phyloP scores from a whole-genome alignment of 805 yeast genomes.

The Komagataella kurtzmanii region DNA sequence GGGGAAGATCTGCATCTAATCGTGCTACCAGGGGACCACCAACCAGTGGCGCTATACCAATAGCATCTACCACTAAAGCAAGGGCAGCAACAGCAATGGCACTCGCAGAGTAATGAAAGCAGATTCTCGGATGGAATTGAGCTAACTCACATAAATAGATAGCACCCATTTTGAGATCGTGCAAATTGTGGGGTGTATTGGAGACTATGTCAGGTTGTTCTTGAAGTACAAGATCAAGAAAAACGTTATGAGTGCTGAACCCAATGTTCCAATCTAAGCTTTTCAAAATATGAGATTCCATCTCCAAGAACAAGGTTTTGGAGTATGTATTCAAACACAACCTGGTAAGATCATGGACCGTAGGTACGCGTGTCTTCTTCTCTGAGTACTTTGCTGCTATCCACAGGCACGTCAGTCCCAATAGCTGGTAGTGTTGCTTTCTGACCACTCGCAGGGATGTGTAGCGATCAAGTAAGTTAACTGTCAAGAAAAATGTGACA shows the following conservation, averaged over 20 bases:
- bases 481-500: slow-evolving; percentile 23
- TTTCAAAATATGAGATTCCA: slow-evolving; percentile 57
- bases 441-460: slow-evolving; percentile 19
- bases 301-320: slow-evolving; percentile 41
- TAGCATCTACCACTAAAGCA: not conserved
- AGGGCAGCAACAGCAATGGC: slow-evolving; percentile 39
- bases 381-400: slow-evolving; percentile 31
- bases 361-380: slow-evolving; percentile 44
- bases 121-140: slow-evolving; percentile 46
- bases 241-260: slow-evolving; percentile 48
- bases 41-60: not conserved
- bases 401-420: slow-evolving; percentile 32
- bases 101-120: slow-evolving; percentile 32
- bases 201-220: slow-evolving; percentile 1
- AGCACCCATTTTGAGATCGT: slow-evolving; percentile 41
- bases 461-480: slow-evolving; percentile 24
- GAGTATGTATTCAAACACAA: slow-evolving; percentile 48
- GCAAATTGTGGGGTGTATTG: slow-evolving; percentile 17
- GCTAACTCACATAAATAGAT: slow-evolving; percentile 53
- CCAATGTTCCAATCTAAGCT: slow-evolving; percentile 53
- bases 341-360: slow-evolving; percentile 34
- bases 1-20: not conserved
- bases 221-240: slow-evolving; percentile 40
- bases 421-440: slow-evolving; percentile 20
- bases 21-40: not conserved